Evolutionary conservation across 371 early-diverging fungal genomes (phyloP), one percentile per base, ranked within the genome.

Genomic region (Chytridiales sp.): DNA sequence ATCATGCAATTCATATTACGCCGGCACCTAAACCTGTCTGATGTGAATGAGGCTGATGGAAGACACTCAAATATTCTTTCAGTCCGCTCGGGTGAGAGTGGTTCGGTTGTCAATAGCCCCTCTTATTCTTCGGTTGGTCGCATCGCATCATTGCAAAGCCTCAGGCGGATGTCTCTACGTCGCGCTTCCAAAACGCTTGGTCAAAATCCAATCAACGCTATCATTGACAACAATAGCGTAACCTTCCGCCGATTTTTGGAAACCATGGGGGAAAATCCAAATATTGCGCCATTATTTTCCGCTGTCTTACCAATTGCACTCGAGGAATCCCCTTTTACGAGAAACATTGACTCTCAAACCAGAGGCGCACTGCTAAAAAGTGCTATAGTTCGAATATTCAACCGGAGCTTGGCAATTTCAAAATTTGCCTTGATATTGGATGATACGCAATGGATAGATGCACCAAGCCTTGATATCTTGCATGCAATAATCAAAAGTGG

Each of bases 381-480:
- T 9, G 24, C 41, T 39, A 27, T 54, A 3, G 54, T 27, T 2
- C 29, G 54, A 27, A 41, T 54, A 29, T 22, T 54, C 41, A 17
- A 21, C 8, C 6, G 11, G 9, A 41, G 38, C 30, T 41, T 42
- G 39, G 54, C 39, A 30, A 15, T 6, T 4, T n/a, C 17, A 11
- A 54, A 41, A 29, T n/a, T 26, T 3, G 39, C 41, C 8, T 54
- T 54, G 27, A 29, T 54, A 30, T 54, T 54, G 22, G 54, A 54
- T 21, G 54, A 54, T 27, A 26, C 41, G 34, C 54, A 51, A 42
- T 54, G 54, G 54, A n/a, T 54, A n/a, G 54, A 54, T 30, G 41
- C 42, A 6, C 17, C 29, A 4, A 34, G 34, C 26, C 30, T 54
- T 5, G 54, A 54, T 4, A 21, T 54, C 27, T 13, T 54, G 21